Base-by-base conservation (phyloP, 1,139 yeast species). In the Scheffersomyces lignicola region DNA sequence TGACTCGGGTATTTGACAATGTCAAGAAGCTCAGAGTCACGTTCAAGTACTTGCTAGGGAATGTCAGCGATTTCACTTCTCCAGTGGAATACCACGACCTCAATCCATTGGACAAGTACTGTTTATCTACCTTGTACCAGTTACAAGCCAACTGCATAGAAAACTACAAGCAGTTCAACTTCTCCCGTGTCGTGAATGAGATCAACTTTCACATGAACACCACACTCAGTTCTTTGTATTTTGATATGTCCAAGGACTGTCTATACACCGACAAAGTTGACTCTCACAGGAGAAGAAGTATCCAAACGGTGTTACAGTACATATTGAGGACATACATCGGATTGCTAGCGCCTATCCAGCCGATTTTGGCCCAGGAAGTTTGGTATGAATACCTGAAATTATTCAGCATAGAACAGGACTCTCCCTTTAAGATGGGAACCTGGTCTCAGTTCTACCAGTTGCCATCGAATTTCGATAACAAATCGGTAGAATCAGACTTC, bases 241-340 rank as follows among this genome's bases (percentile, higher is more conserved):
- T 92, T 57, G 96, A 89, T 52, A 73, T 87, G 24, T 77, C 85
- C 33, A 94, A 92, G 53, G 98, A 92, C 52, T 69, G 85, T 36
- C 69, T 92, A 15, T 92, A 92, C 56, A 85, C 96, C 0, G 95
- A 85, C 44, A 49, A 58, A 0, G 37, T 50, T 0, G 54, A 57
- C 16, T 74, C 84, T 0, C 34, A 50, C 1, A 71, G 77, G 23
- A 75, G 97, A 42, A 67, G 74, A 40, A 73, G 83, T 3, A 79
- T 83, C 3, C 95, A 86, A 55, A 80, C 85, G 7, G 95, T 85
- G 0, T 66, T 94, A 35, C 57, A 65, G 26, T 76, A 83, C 44
- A 65, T 87, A 10, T 62, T 89, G 23, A 69, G 67, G 31, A 71
- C 80, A 0, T 85, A 89, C 49, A 58, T 80, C 16, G 75, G 85